Evolutionary conservation across 2,329 filamentous ascomycete genomes (phyloP).

Genomic region (Beauveria medogensis): DNA sequence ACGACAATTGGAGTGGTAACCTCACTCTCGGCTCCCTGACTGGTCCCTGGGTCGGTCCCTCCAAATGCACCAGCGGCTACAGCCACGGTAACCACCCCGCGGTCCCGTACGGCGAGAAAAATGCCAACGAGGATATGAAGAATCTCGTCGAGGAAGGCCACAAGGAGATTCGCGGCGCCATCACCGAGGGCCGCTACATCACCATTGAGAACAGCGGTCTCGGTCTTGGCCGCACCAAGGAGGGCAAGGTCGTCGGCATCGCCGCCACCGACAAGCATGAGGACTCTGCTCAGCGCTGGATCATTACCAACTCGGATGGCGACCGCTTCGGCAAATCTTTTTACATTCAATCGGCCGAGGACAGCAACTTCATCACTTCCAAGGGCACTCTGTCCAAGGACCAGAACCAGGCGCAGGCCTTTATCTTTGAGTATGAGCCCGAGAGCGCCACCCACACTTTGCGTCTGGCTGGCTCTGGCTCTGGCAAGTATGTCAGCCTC

Average conservation of each 20-base stretch:
- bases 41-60: constrained; percentile 28
- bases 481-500: constrained; percentile 1
- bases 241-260: constrained; percentile 14
- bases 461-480: not conserved
- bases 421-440: constrained; percentile 10
- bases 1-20: constrained; percentile 24
- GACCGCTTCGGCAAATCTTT: constrained; percentile 16
- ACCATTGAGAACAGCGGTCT: constrained; percentile 36
- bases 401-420: constrained; percentile 1
- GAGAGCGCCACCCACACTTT: not conserved
- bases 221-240: constrained; percentile 29
- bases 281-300: constrained; percentile 37
- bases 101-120: constrained; percentile 36
- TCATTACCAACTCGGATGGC: constrained; percentile 31
- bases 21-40: constrained; percentile 17
- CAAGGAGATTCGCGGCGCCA: constrained; percentile 41
- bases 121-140: constrained; percentile 21
- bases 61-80: constrained; percentile 27
- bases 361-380: constrained; percentile 17
- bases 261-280: constrained; percentile 25
- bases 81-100: constrained; percentile 18
- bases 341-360: constrained; percentile 19
- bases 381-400: constrained; percentile 12
- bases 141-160: constrained; percentile 40
- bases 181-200: constrained; percentile 46